Percentiles rank a stretch among this genome's conserved stretches.
Evolutionary conservation across 2,329 filamentous ascomycete species (phyloP).

Genomic region (Orbilia javanica): DNA sequence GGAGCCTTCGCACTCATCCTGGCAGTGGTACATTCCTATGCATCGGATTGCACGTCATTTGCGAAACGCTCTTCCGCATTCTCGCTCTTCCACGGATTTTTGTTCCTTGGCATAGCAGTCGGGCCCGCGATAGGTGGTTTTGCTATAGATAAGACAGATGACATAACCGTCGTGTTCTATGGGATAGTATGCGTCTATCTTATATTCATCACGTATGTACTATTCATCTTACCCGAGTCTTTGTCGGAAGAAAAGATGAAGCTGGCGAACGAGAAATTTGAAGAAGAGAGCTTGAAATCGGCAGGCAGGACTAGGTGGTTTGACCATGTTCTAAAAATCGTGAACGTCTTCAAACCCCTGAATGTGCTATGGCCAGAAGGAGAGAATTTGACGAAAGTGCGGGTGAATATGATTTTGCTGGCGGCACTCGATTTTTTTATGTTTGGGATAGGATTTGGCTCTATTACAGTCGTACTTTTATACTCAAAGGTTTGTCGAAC

Average conservation of each 20-base stretch:
- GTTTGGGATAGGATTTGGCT: constrained; percentile 84
- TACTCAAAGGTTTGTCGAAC: constrained; percentile 75
- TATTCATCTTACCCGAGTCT: constrained; percentile 84
- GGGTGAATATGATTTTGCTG: constrained; percentile 84
- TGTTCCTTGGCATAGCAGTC: constrained; percentile 89
- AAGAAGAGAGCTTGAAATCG: constrained; percentile 66
- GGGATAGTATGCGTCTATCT: constrained; percentile 78
- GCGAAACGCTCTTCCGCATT: constrained; percentile 84
- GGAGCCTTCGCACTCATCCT: constrained; percentile 90
- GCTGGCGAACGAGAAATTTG: constrained; percentile 77
- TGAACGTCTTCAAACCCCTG: constrained; percentile 81
- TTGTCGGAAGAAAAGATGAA: constrained; percentile 79
- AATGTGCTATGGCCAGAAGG: constrained; percentile 80
- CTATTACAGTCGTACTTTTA: constrained; percentile 82
- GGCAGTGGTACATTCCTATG: constrained; percentile 85
- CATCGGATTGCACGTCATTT: constrained; percentile 86
- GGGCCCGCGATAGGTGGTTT: constrained; percentile 86
- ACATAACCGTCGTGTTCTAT: constrained; percentile 86
- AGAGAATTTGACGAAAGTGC: constrained; percentile 73
- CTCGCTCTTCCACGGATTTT: constrained; percentile 87
- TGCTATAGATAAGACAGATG: constrained; percentile 80
- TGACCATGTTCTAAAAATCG: constrained; percentile 54
- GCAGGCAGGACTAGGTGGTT: constrained; percentile 63
- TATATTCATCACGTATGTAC: constrained; percentile 79
- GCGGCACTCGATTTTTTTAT: constrained; percentile 84